These are phyloP conservation scores for Trichoderma sp. DNA, from an alignment of 2,329 filamentous ascomycete genomes.

Conservation along the genomic window DNA sequence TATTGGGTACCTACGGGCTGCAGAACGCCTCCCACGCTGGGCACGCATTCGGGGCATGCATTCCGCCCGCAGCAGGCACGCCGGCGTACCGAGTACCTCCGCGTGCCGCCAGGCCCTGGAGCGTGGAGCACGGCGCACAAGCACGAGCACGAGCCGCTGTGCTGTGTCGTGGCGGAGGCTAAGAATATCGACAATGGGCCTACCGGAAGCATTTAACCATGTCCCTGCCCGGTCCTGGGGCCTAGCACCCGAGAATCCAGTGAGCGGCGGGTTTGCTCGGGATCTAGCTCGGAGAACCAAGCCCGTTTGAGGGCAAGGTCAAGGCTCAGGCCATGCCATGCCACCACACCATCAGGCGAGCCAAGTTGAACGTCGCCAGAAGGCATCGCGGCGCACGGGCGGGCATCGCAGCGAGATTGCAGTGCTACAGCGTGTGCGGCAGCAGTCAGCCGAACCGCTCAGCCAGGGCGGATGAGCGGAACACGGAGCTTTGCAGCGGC, in stretches of 20 bases:
- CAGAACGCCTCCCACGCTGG: slow-evolving; percentile 5
- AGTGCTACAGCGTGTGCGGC: not conserved
- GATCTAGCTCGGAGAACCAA: slow-evolving; percentile 26
- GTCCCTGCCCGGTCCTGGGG: slow-evolving; percentile 15
- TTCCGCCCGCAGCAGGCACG: not conserved
- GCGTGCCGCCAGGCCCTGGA: not conserved
- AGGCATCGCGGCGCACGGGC: not conserved
- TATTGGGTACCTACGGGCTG: not conserved
- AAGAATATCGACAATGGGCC: slow-evolving; percentile 19
- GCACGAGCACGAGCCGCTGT: not conserved
- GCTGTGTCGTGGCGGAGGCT: slow-evolving; percentile 4
- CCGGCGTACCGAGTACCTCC: not conserved
- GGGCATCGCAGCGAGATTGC: not conserved
- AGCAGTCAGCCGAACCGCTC: not conserved
- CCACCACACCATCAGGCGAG: slow-evolving; percentile 22
- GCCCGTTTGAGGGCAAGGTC: slow-evolving; percentile 24
- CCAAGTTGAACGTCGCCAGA: slow-evolving; percentile 22
- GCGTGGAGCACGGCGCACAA: not conserved
- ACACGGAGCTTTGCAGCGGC: not conserved
- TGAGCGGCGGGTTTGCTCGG: slow-evolving; percentile 25
- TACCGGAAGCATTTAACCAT: slow-evolving; percentile 21
- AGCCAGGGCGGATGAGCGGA: slow-evolving; percentile 1
- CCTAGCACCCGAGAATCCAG: slow-evolving; percentile 3
- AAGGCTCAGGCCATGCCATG: slow-evolving; percentile 21
- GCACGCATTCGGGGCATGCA: not conserved